Evolutionary conservation across 805 yeast species (phyloP), one percentile per base, ranked within the genome.

Genomic region (Suhomyces sp.): DNA sequence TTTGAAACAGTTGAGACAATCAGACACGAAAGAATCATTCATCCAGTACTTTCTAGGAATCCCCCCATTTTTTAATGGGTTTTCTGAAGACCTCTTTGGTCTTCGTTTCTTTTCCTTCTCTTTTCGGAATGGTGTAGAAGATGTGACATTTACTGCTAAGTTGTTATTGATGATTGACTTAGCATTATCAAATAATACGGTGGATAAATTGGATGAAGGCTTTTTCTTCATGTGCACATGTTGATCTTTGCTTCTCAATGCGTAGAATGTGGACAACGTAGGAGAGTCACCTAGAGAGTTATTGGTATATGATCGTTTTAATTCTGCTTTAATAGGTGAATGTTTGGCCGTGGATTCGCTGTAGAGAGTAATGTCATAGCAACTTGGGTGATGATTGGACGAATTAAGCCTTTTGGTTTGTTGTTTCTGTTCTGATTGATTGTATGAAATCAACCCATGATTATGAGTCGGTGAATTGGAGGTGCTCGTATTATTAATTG

Each of bases 11-110:
- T 82, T 72, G 39, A 88, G 78, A 52, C 98, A 91, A 43, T 88
- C 93, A 6, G 81, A 76, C 0, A 95, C 95, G 40, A 88, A 85
- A 26, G 91, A 85, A 63, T 91, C 97, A 50, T 90, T 88, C 87
- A 91, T 82, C 98, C 98, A 91, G 56, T 88, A 91, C 53, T 88
- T 91, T 40, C 76, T 75, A 2, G 83, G 79, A 4, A 82, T 69
- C 1, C 83, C 79, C 25, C 74, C 74, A 26, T 53, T 58, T 40
- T 68, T 68, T 37, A 68, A 56, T 1, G 74, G 74, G 33, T 68
- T 68, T 29, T 66, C 64, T 2, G 66, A 60, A 5, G 57, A 42
- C 20, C 51, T 47, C 27, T 53, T 56, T 2, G 60, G 60, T 34
- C 52, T 55, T 41, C 48, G 60, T 38, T 48, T 56, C 44, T 48